Base-by-base conservation (phyloP, 306 rosid genomes). In the Acacia confusa region DNA sequence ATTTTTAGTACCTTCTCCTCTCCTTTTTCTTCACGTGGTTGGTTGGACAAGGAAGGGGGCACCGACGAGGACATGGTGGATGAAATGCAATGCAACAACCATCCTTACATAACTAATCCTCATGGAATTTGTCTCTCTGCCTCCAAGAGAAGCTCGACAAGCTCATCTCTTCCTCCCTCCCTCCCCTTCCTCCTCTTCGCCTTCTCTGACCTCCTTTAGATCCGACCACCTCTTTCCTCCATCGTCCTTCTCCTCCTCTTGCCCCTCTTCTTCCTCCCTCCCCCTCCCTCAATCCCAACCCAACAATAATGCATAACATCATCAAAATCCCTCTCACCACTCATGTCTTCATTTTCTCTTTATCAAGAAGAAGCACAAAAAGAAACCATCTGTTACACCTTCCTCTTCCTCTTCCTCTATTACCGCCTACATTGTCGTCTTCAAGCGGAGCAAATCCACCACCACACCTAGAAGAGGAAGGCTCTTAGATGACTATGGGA, bases 111-210 rank as follows among this genome's bases (percentile, higher is more conserved):
- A 67, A 93, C 68, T 82, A 95, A 95, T 88, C 92, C 97, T 0
- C 97, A 98, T 17, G 97, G 98, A 66, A 95, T 95, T 92, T 95
- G 98, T 24, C 93, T 40, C 84, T 92, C 45, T 95, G 98, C 75
- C 98, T 95, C 13, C 99, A 95, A 41, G 99, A 93, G 47, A 95
- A 93, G 87, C 98, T 95, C 5, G 99, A 94, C 7, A 95, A 93
- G 81, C 96, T 95, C 2, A 90, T 95, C 11, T 90, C 98, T 13
- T 93, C 99, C 17, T 89, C 97, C 41, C 89, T 89, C 53, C 97
- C 92, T 48, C 91, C 92, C 5, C 97, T 94, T 13, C 77, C 88
- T 44, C 94, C 82, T 9, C 69, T 81, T 17, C 94, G 24, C 22
- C 72, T n/a, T 85, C 94, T 17, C 30, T 52, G 3, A 1, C 47